These are phyloP conservation scores for Herpotrichia juniperi DNA, from an alignment of 2,329 filamentous ascomycete species.

Conservation along the genomic window DNA sequence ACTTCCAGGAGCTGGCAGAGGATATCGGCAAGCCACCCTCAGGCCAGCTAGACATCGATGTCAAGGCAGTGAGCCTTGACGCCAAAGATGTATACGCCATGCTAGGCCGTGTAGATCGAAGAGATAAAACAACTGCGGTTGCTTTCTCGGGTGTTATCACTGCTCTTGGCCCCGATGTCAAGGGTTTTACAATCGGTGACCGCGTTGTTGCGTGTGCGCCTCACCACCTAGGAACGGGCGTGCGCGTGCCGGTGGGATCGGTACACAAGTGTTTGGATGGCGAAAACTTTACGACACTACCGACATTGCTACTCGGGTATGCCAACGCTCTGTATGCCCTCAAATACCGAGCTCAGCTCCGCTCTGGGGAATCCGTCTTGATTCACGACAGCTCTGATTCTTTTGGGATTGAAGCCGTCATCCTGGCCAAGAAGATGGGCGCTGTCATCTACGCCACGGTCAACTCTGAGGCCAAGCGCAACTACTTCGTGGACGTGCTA, in stretches of 20 bases:
- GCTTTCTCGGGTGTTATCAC: conserved; percentile 16
- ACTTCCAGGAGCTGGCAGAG: not conserved
- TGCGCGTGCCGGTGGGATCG: not conserved
- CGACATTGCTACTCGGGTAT: conserved; percentile 21
- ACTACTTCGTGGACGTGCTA: conserved; percentile 19
- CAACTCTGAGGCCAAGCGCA: conserved; percentile 20
- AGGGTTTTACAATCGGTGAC: conserved; percentile 6
- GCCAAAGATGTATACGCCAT: conserved; percentile 5
- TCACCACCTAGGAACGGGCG: conserved; percentile 18
- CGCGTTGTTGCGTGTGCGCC: conserved; percentile 15
- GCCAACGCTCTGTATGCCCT: conserved; percentile 25
- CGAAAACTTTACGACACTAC: conserved; percentile 10
- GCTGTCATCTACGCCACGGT: conserved; percentile 36
- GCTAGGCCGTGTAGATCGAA: conserved; percentile 1
- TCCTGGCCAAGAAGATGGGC: conserved; percentile 18
- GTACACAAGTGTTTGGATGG: not conserved
- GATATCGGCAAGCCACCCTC: not conserved
- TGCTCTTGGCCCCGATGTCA: conserved; percentile 4
- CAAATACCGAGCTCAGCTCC: conserved; percentile 16
- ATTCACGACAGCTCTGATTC: conserved; percentile 26
- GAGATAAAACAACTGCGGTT: not conserved
- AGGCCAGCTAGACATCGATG: conserved; percentile 1
- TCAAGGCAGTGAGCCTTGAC: not conserved
- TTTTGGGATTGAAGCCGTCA: conserved; percentile 27
- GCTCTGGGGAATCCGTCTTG: conserved; percentile 14